Evolutionary conservation across 1,139 yeast species (phyloP).

Genomic region (Debaryomyces robertsiae): DNA sequence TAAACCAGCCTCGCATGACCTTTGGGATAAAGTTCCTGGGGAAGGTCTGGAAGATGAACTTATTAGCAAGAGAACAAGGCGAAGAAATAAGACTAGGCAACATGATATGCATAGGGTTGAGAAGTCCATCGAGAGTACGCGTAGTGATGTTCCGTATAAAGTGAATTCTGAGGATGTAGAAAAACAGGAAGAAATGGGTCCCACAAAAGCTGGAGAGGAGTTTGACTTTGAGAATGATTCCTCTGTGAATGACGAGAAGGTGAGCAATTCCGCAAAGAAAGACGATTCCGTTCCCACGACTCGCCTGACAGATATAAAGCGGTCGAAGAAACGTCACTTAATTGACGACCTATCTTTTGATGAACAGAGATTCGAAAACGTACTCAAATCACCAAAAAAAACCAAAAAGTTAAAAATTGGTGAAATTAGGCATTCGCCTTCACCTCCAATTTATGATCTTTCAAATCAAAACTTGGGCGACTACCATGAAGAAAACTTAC

Average conservation of each 20-base stretch:
- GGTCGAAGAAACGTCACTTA: neutral
- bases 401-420: constrained; percentile 22
- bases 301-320: neutral
- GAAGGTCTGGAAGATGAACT: constrained; percentile 27
- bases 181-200: neutral
- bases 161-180: neutral
- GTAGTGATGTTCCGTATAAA: neutral
- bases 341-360: constrained; percentile 12
- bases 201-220: neutral
- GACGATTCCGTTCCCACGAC: too few species aligned
- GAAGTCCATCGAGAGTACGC: neutral
- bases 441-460: constrained; percentile 26
- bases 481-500: constrained; percentile 37
- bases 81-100: neutral
- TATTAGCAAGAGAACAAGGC: constrained; percentile 12
- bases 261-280: too few species aligned
- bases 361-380: constrained; percentile 14
- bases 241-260: too few species aligned
- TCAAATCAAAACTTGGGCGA: constrained; percentile 41
- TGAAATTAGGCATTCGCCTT: constrained; percentile 17
- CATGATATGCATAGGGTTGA: neutral
- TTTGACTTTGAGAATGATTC: too few species aligned
- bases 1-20: constrained; percentile 16
- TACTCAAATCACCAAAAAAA: constrained; percentile 18
- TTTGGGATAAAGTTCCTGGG: constrained; percentile 30